phyloP scores from a whole-genome alignment of 768 basidiomycete species.

The Phylloporus sp. region DNA sequence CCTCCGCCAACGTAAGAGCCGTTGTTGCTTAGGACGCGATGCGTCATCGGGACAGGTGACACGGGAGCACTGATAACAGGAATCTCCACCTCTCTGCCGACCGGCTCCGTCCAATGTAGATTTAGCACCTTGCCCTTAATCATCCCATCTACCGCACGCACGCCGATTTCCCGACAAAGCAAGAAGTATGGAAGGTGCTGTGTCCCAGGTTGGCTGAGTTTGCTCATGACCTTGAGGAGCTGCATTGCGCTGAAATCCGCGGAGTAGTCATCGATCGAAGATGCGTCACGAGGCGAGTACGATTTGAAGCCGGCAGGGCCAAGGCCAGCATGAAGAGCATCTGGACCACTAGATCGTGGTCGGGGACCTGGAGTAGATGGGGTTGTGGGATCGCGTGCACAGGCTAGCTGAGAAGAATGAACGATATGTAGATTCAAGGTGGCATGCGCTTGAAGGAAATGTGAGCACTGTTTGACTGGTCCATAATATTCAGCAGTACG shows the following conservation, averaged over 20 bases:
- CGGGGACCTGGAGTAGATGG: constrained; percentile 31
- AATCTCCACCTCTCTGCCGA: constrained; percentile 48
- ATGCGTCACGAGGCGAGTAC: constrained; percentile 33
- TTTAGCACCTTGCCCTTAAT: constrained; percentile 71
- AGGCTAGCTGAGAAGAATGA: constrained; percentile 63
- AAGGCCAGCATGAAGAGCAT: constrained; percentile 54
- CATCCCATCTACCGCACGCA: constrained; percentile 80
- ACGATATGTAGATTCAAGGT: constrained; percentile 84
- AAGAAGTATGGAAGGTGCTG: constrained; percentile 73
- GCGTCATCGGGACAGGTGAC: constrained; percentile 25
- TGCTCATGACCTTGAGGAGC: constrained; percentile 75
- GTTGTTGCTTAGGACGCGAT: constrained; percentile 26
- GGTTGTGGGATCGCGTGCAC: constrained; percentile 31
- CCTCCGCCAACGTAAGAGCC: constrained; percentile 28
- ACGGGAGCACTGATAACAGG: constrained; percentile 25
- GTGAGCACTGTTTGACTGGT: constrained; percentile 71
- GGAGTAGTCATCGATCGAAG: constrained; percentile 42
- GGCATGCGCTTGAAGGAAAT: constrained; percentile 81
- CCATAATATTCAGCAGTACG: constrained; percentile 4
- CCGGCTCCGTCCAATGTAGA: constrained; percentile 69
- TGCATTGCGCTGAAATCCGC: constrained; percentile 76
- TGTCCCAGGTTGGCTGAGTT: constrained; percentile 60
- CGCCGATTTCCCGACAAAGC: constrained; percentile 79
- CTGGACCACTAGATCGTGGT: constrained; percentile 34
- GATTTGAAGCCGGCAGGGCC: constrained; percentile 61